A percentile compares a stretch with the other conserved stretches of the same genome.
phyloP scores from a whole-genome alignment of 2,329 filamentous ascomycete species.

The Penicillium sp. region DNA sequence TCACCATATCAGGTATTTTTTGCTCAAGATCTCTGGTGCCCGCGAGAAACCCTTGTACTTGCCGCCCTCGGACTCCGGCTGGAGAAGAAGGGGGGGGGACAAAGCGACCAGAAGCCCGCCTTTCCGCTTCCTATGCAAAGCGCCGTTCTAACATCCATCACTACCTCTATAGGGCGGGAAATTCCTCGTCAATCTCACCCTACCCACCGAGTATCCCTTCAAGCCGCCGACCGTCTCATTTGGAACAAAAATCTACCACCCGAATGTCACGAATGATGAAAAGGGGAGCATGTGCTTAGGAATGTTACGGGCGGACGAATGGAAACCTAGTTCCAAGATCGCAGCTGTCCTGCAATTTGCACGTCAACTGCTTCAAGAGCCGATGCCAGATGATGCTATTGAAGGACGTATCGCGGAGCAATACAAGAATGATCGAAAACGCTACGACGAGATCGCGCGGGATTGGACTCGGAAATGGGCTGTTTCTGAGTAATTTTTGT shows the following conservation, averaged over 20 bases:
- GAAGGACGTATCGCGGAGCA: slow-evolving; percentile 86
- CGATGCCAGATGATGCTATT: slow-evolving; percentile 87
- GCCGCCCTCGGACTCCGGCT: not conserved
- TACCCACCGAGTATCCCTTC: slow-evolving; percentile 87
- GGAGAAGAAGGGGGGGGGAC: not conserved
- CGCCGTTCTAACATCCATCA: slow-evolving; percentile 14
- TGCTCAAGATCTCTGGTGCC: not conserved
- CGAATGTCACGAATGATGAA: slow-evolving; percentile 88
- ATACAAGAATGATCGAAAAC: slow-evolving; percentile 70
- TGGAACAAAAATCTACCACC: slow-evolving; percentile 91
- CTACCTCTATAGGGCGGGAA: slow-evolving; percentile 63
- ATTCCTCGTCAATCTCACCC: slow-evolving; percentile 74
- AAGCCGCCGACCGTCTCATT: slow-evolving; percentile 82
- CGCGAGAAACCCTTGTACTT: no score
- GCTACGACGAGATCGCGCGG: slow-evolving; percentile 76
- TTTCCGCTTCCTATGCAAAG: not conserved
- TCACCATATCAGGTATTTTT: slow-evolving; percentile 69
- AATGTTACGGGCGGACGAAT: slow-evolving; percentile 82
- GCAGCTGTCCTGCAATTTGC: slow-evolving; percentile 77
- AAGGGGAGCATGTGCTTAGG: slow-evolving; percentile 85
- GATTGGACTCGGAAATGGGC: slow-evolving; percentile 65
- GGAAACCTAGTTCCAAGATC: slow-evolving; percentile 87
- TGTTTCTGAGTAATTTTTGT: not conserved
- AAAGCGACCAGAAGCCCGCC: not conserved
- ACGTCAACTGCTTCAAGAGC: slow-evolving; percentile 74